phyloP scores from a whole-genome alignment of 1,284 basidiomycete species.

The Pseudozyma sp. region DNA sequence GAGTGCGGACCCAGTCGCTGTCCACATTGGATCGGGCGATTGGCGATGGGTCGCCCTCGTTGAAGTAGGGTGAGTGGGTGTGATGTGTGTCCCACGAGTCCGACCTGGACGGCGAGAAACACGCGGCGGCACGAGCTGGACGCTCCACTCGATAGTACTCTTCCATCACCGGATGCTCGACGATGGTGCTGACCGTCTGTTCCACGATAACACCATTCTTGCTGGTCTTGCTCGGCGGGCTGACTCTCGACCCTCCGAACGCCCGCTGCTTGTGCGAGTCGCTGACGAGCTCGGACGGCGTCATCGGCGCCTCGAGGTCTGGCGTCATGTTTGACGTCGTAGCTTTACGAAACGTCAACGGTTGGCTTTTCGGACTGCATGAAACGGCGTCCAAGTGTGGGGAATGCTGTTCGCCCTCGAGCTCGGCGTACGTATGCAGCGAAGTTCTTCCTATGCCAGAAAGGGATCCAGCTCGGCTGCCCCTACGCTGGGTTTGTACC shows the following conservation, averaged over 20 bases:
- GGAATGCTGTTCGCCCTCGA: constrained; percentile 14
- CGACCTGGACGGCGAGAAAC: constrained; percentile 4
- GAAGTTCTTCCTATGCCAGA: constrained; percentile 12
- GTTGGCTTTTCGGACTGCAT: constrained; percentile 16
- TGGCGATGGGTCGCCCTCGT: constrained; percentile 10
- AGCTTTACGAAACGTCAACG: constrained; percentile 11
- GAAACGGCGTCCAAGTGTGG: background rate
- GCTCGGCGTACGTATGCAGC: constrained; percentile 22
- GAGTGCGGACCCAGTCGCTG: constrained; percentile 18
- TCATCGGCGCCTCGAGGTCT: constrained; percentile 13
- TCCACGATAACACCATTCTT: constrained; percentile 28
- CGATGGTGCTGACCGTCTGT: constrained; percentile 35
- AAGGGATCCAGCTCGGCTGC: constrained; percentile 8
- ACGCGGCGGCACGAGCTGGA: constrained; percentile 4
- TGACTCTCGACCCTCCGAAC: constrained; percentile 6
- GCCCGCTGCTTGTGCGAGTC: constrained; percentile 14
- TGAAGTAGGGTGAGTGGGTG: constrained; percentile 8
- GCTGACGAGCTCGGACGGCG: background rate
- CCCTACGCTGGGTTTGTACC: constrained; percentile 1
- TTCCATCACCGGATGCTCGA: constrained; percentile 26
- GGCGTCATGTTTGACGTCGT: constrained; percentile 12
- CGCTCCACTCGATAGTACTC: constrained; percentile 20
- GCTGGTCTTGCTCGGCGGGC: constrained; percentile 15
- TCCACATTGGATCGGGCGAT: constrained; percentile 6
- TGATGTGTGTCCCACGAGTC: constrained; percentile 10